Base-by-base conservation (phyloP, 73 alveolate genomes). In the Tetrahymena malaccensis region DNA sequence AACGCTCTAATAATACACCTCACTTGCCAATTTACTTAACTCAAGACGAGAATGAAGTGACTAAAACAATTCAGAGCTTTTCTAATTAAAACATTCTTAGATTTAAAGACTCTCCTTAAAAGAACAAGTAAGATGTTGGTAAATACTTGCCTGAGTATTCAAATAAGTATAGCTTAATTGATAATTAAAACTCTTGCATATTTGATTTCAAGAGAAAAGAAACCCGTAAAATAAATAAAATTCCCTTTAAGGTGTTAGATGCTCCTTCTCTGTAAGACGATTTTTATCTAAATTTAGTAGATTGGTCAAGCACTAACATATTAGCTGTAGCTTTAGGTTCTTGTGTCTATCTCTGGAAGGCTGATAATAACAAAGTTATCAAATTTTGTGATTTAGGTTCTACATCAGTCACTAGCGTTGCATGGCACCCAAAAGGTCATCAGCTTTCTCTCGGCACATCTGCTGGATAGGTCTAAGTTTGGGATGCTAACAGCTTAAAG, bases 181-280 rank as follows among this genome's bases (percentile, higher is more conserved):
- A 70, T 70, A 70, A 70, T 70, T 27, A 70, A 27, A 70, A 70
- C 37, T 70, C 89, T 27, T 70, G 89, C 89, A 70, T 70, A n/a
- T 70, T 70, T 70, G 89, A 70, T 33, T 70, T 70, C 17, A 70
- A 70, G 89, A 25, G 89, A 19, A 27, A 70, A 70, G 89, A 70
- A 70, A 70, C 37, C 8, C 35, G 99, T 85, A 98, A 99, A 94
- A 99, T 99, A 1, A 99, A 99, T 27, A 99, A 99, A 97, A 97
- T 98, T 85, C 99, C 99, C 83, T 98, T 98, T 96, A 99, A 99
- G 97, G 99, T 99, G 25, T 98, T 99, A 55, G 99, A 99, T 95
- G 99, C 99, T 12, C 99, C 99, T 0, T 96, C 98, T 95, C 97
- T 99, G 43, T 96, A 98, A 96, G 99, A 97, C 96, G 99, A 99